phyloP scores from a whole-genome alignment of 768 basidiomycete species.

The Arthromyces matolae region DNA sequence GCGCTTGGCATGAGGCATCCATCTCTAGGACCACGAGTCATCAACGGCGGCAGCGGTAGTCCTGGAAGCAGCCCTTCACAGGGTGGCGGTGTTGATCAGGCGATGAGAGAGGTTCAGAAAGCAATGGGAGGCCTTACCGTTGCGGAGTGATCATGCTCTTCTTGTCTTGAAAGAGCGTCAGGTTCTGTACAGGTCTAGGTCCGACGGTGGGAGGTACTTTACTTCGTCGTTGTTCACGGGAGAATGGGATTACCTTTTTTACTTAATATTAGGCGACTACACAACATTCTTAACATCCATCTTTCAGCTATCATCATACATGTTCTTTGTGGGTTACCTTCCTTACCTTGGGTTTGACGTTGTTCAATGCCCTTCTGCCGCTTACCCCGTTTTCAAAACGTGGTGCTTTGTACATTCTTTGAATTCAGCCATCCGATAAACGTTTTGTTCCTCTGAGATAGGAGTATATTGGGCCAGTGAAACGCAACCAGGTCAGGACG shows the following conservation, averaged over 20 bases:
- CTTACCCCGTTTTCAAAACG: too few species aligned
- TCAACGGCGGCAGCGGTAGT: conserved; percentile 39
- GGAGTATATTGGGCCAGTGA: too few species aligned
- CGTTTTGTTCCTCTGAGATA: too few species aligned
- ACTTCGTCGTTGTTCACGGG: not conserved
- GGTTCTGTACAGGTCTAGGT: too few species aligned
- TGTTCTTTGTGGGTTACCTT: not conserved
- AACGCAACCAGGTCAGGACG: too few species aligned
- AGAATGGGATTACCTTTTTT: conserved; percentile 7
- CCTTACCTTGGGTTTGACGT: not conserved
- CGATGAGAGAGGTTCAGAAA: conserved; percentile 67
- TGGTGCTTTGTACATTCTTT: too few species aligned
- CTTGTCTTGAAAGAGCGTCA: too few species aligned
- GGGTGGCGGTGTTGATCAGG: conserved; percentile 46
- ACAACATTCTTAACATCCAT: conserved; percentile 9
- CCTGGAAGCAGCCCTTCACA: conserved; percentile 37
- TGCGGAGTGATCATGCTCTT: conserved; percentile 56
- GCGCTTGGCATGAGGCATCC: conserved; percentile 84
- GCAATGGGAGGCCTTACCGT: conserved; percentile 73
- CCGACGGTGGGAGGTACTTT: conserved; percentile 9
- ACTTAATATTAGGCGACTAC: conserved; percentile 11
- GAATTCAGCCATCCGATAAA: too few species aligned
- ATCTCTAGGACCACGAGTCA: conserved; percentile 56
- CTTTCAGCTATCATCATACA: conserved; percentile 12
- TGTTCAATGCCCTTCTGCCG: not conserved